Evolutionary conservation across 768 basidiomycete genomes (phyloP), one percentile per base, ranked within the genome.

Genomic region (Kwoniella shandongensis): DNA sequence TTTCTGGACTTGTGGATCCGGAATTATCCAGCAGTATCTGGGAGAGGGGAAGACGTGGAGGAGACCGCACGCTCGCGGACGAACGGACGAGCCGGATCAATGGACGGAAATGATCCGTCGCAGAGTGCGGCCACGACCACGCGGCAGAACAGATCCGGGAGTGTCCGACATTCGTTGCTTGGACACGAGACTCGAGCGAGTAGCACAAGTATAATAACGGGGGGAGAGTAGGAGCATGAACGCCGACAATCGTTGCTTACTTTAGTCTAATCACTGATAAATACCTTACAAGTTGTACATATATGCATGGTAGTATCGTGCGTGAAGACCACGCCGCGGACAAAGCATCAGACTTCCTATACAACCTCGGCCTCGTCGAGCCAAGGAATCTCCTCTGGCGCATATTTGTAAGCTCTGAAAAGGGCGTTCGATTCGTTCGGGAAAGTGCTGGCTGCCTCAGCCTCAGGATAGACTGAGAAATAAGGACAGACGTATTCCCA

Each of bases 371-470:
- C 40, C 7, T n/a, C 15, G n/a, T 17, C n/a, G 42, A 59, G 40
- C 59, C 59, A 61, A 12, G 59, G 59, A 18, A 61, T 61, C 35
- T 62, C 45, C 49, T 58, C 44, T 1, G 42, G 51, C 23, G 47
- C 47, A 44, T 58, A 60, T 40, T 64, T 56, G 55, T 56, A 57
- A 1, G 59, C 55, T 27, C 59, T 44, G 44, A 61, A 64, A 25
- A 54, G 36, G 18, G 48, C 53, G 23, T 56, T 55, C 26, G 48
- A 51, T 29, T 61, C 50, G 1, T 32, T 36, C 70, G 30, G 70
- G 65, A 17, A 77, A 70, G 8, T 72, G 71, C 55, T 68, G 57
- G 15, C 39, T 74, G 10, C 75, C 73, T 20, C 51, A 74, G 20
- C 62, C 76, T 40, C 62, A 59, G 40, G 76, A 75, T 55, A 69